Evolutionary conservation across 148 eudicot genomes (phyloP), one percentile per base, ranked within the genome.

Genomic region (Vaccinium darrowii): DNA sequence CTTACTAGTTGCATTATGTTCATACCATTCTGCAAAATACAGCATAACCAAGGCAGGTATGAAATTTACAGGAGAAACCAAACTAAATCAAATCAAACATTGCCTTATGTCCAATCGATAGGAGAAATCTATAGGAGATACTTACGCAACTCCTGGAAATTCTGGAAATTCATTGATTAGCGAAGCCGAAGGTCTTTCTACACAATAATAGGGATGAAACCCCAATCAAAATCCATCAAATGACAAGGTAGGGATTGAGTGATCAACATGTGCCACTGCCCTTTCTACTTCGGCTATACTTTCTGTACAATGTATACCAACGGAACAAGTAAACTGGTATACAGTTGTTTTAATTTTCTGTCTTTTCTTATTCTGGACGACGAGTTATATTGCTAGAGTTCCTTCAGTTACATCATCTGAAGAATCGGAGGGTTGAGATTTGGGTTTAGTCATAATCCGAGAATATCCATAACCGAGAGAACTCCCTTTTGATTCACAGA

Each of bases 381-480:
- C 12, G n/a, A 14, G 49, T 92, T 83, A 95, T 72, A 92, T 86
- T 25, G 94, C 96, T 78, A 95, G 86, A 0, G 89, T 87, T 83
- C 98, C 98, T 85, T 94, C 96, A 27, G 80, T 81, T 54, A 85
- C 19, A 33, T 90, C 95, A 53, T 95, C 98, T 53, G 90, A 84
- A 83, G 94, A 76, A 39, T 93, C 95, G 0, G 90, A 53, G 2
- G 92, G 79, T 84, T 76, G 91, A 82, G 94, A 84, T 87, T 94
- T 95, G 49, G 98, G 89, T 90, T 92, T 95, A 84, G 51, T 90
- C 93, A 90, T 88, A 15, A 89, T 86, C 49, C 92, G 90, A 39
- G 95, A 92, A 82, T 89, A 95, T 65, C 98, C 98, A 63, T 95
- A 95, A 33, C 98, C 98, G 65, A 95, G 94, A 82, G 94, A 95